Evolutionary conservation across 441 rosid genomes (phyloP).

Genomic region (Dalechampia spathulata): DNA sequence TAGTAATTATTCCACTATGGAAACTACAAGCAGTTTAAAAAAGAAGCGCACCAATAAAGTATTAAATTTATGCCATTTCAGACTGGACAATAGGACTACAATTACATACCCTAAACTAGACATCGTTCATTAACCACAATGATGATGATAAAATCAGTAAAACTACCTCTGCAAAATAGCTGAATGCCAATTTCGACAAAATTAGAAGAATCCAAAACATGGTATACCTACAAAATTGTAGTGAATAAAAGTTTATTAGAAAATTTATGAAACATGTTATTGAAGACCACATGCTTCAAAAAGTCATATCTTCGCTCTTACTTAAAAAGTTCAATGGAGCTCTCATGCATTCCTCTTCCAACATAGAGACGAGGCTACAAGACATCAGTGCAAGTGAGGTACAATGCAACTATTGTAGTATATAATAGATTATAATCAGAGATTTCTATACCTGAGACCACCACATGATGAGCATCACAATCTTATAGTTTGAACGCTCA

Average conservation of each 20-base stretch:
- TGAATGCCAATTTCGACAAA: slow-evolving; percentile 83
- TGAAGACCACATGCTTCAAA: not conserved
- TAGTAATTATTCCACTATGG: not conserved
- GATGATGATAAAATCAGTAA: not conserved
- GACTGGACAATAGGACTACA: not conserved
- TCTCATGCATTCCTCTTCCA: slow-evolving; percentile 99
- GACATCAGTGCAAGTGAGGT: not conserved
- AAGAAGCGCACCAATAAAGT: not conserved
- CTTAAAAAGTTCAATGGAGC: slow-evolving; percentile 86
- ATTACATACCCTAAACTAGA: not conserved
- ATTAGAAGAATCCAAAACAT: slow-evolving; percentile 91
- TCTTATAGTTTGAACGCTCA: slow-evolving; percentile 80
- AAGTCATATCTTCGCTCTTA: slow-evolving; percentile 25
- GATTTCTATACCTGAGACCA: slow-evolving; percentile 85
- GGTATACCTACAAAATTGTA: slow-evolving; percentile 53
- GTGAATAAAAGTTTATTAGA: slow-evolving; percentile 12
- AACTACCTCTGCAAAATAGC: slow-evolving; percentile 96
- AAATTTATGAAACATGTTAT: slow-evolving; percentile 16
- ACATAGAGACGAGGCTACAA: slow-evolving; percentile 97
- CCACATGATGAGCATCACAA: slow-evolving; percentile 99
- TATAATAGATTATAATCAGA: not conserved
- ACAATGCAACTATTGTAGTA: not conserved
- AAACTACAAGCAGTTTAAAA: not conserved
- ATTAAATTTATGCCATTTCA: not conserved
- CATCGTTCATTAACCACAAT: not conserved